Evolutionary conservation across 2,329 filamentous ascomycete genomes (phyloP).

Genomic region (Hypocrella siamensis): DNA sequence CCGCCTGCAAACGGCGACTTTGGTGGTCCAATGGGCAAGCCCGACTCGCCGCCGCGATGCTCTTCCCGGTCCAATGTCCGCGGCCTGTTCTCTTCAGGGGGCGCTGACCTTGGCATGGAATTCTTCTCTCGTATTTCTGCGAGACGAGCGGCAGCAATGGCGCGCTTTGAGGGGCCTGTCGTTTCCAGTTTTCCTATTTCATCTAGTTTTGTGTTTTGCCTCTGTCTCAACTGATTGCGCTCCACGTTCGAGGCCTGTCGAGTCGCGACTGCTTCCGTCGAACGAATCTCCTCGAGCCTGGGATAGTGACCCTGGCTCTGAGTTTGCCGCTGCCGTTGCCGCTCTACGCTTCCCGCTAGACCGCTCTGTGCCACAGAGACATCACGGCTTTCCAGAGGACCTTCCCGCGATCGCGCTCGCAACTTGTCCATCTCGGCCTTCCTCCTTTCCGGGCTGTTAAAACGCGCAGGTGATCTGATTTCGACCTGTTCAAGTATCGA

Average conservation of each 20-base stretch:
- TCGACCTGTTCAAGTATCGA: constrained; percentile 13
- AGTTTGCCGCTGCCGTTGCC: constrained; percentile 6
- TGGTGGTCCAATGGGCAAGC: not conserved
- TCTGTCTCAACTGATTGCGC: constrained; percentile 12
- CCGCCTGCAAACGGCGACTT: constrained; percentile 7
- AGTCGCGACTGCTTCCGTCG: constrained; percentile 16
- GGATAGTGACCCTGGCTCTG: too few species aligned
- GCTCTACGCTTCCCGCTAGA: constrained; percentile 1
- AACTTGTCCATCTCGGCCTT: constrained; percentile 32
- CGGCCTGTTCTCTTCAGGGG: constrained; percentile 21
- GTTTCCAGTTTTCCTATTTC: constrained; percentile 29
- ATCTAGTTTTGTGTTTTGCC: constrained; percentile 29
- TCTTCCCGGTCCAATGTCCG: constrained; percentile 10
- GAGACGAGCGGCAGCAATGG: constrained; percentile 30
- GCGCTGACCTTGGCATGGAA: constrained; percentile 25
- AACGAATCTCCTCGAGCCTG: constrained; percentile 20
- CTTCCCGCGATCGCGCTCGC: constrained; percentile 20
- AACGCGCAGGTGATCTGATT: constrained; percentile 12
- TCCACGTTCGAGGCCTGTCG: constrained; percentile 15
- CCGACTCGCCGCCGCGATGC: constrained; percentile 8
- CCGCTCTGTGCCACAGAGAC: constrained; percentile 3
- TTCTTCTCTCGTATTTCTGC: constrained; percentile 38
- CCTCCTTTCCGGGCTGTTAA: constrained; percentile 14
- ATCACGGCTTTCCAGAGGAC: constrained; percentile 15
- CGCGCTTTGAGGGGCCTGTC: constrained; percentile 27